phyloP scores from a whole-genome alignment of 192 early-diverging fungal species.

The Lobulomyces angularis region DNA sequence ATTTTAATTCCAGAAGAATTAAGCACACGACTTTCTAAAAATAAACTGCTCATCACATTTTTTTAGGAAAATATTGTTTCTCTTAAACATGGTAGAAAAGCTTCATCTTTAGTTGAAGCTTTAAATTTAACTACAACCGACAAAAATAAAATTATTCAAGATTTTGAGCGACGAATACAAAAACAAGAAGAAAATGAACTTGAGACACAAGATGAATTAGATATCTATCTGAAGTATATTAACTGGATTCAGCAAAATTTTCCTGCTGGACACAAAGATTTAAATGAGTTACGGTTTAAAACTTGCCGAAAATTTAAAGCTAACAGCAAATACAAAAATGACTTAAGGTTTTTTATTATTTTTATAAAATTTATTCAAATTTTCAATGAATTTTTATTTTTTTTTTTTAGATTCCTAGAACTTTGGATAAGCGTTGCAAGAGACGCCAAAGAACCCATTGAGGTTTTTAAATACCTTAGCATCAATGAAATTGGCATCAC shows the following conservation, averaged over 20 bases:
- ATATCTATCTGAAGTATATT: slow-evolving; percentile 20
- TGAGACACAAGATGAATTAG: slow-evolving; percentile 12
- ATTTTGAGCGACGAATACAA: background rate
- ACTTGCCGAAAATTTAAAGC: slow-evolving; percentile 16
- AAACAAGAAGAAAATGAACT: background rate
- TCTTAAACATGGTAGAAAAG: background rate
- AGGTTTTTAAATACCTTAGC: slow-evolving; percentile 64
- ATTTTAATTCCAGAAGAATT: too few species aligned
- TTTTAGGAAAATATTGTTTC: background rate
- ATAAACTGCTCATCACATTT: too few species aligned
- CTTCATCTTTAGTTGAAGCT: background rate
- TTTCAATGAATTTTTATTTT: too few species aligned
- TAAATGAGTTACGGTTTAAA: slow-evolving; percentile 9
- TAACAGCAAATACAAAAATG: too few species aligned
- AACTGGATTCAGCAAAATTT: slow-evolving; percentile 19
- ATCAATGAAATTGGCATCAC: slow-evolving; percentile 57
- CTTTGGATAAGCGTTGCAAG: slow-evolving; percentile 54
- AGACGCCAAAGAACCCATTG: slow-evolving; percentile 31
- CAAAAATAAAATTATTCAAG: too few species aligned
- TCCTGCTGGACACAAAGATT: slow-evolving; percentile 11
- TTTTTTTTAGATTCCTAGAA: slow-evolving; percentile 27
- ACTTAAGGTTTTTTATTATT: too few species aligned
- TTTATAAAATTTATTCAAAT: too few species aligned
- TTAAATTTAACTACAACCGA: background rate
- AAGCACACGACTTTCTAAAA: too few species aligned